phyloP scores from a whole-genome alignment of 2,329 filamentous ascomycete genomes.

The Blumeria graminis region DNA sequence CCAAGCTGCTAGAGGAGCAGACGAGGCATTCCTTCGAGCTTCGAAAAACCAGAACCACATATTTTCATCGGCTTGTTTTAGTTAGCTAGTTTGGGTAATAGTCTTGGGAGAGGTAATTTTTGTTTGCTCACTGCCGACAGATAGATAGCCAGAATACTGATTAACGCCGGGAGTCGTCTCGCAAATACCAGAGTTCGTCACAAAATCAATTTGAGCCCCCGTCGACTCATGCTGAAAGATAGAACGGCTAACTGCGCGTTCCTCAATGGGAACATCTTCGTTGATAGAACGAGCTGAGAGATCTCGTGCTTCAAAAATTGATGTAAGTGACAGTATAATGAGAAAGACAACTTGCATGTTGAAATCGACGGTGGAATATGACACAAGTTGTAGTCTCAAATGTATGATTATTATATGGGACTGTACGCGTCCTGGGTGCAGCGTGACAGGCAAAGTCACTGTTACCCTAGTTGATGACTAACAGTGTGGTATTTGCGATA shows the following conservation, averaged over 20 bases:
- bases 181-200: constrained; percentile 26
- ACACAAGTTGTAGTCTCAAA: no score
- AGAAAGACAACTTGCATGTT: no score
- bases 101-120: neutral
- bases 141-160: constrained; percentile 26
- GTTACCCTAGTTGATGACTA: no score
- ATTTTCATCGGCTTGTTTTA: constrained; percentile 7
- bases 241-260: constrained; percentile 19
- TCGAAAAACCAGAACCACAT: constrained; percentile 30
- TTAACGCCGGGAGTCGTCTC: constrained; percentile 26
- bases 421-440: no score
- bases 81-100: constrained; percentile 11
- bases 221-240: constrained; percentile 25
- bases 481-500: no score
- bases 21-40: constrained; percentile 24
- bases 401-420: no score
- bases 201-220: constrained; percentile 21
- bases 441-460: no score
- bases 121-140: constrained; percentile 16
- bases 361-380: no score
- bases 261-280: constrained; percentile 2
- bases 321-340: no score
- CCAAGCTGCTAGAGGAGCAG: constrained; percentile 21
- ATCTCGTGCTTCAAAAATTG: no score
- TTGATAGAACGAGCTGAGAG: no score